These are phyloP conservation scores for Megacollybia platyphylla DNA, from an alignment of 1,284 basidiomycete genomes.

Conservation along the genomic window DNA sequence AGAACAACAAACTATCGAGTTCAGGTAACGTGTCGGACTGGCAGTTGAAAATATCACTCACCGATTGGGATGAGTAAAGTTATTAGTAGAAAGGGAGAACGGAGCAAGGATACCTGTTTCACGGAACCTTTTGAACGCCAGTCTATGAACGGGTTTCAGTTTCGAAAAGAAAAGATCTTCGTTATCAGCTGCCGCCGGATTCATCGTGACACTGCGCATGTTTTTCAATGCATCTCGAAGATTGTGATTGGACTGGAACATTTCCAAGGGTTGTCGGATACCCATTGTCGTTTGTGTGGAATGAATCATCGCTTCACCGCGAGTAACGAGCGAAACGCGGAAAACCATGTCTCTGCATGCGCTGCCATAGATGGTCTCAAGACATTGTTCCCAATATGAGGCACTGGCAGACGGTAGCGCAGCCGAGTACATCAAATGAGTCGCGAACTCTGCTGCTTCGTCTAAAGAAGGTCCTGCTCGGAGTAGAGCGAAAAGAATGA, in stretches of 20 bases:
- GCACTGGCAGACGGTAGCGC: constrained; percentile 9
- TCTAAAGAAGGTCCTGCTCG: constrained; percentile 10
- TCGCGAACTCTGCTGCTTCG: constrained; percentile 13
- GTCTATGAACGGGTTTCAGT: constrained; percentile 21
- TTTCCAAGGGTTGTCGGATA: constrained; percentile 22
- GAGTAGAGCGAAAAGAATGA: constrained; percentile 13
- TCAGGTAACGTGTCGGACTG: not conserved
- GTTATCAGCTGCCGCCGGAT: constrained; percentile 18
- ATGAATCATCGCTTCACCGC: constrained; percentile 20
- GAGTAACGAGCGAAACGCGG: constrained; percentile 17
- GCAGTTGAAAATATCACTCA: constrained; percentile 6
- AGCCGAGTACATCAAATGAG: constrained; percentile 15
- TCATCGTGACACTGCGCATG: constrained; percentile 16
- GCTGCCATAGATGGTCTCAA: constrained; percentile 19
- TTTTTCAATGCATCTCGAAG: constrained; percentile 16
- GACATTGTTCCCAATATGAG: constrained; percentile 8
- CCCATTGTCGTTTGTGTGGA: constrained; percentile 21
- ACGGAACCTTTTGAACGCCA: constrained; percentile 21
- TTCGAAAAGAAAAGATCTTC: constrained; percentile 18
- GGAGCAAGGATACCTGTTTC: constrained; percentile 24
- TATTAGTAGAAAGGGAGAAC: constrained; percentile 18
- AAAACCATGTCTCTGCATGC: constrained; percentile 21
- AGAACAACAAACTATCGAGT: constrained; percentile 21
- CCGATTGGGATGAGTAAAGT: constrained; percentile 27
- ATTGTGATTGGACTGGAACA: constrained; percentile 21